These are phyloP conservation scores for Annona cherimola DNA, from an alignment of 164 flowering plant genomes.

Conservation along the genomic window DNA sequence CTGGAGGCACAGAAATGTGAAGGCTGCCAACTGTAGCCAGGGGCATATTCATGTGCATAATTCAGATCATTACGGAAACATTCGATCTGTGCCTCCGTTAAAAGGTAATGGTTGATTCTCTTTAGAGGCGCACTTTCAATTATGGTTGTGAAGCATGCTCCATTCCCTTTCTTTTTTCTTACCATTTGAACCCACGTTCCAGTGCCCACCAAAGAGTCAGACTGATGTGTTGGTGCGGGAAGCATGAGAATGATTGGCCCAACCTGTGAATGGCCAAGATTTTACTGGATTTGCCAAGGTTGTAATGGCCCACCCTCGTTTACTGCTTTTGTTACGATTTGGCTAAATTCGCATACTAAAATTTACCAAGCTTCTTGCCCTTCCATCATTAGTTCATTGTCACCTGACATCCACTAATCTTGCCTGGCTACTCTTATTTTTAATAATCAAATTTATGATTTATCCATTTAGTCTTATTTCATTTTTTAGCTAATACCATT, in stretches of 20 bases:
- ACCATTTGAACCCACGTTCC: not conserved
- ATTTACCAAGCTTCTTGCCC: too few species aligned
- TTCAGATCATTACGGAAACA: not conserved
- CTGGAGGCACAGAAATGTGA: not conserved
- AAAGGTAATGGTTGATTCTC: not conserved
- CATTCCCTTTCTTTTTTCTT: too few species aligned
- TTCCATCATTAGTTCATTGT: too few species aligned
- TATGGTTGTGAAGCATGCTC: not conserved
- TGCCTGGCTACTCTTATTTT: too few species aligned
- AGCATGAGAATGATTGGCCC: not conserved
- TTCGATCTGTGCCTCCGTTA: not conserved
- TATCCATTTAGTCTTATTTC: too few species aligned
- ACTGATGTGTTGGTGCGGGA: not conserved
- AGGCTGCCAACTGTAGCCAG: not conserved
- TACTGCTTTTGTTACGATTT: too few species aligned
- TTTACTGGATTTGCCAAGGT: not conserved
- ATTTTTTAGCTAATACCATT: too few species aligned
- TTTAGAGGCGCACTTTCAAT: not conserved
- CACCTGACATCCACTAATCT: too few species aligned
- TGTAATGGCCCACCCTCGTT: not conserved
- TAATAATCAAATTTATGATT: too few species aligned
- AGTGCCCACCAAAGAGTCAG: not conserved
- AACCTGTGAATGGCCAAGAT: not conserved
- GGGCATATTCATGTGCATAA: not conserved
- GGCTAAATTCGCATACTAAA: too few species aligned